Conservation (phyloP, 129 eudicot genomes). For the Deinandra increscens region DNA sequence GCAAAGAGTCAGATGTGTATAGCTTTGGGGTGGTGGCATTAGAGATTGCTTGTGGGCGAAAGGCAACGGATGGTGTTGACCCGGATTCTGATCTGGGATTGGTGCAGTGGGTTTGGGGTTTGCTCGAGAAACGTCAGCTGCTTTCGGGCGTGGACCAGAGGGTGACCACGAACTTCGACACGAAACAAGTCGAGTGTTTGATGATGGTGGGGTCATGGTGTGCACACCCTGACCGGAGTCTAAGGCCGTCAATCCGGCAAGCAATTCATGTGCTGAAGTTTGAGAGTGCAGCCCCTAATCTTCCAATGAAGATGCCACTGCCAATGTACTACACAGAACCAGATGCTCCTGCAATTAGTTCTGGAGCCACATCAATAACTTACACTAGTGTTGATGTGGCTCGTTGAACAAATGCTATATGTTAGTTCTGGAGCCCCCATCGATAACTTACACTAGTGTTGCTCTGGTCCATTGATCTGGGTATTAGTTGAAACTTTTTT, state of each 20-base stretch:
- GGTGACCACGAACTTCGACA: conserved; percentile 25
- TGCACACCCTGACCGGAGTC: conserved; percentile 48
- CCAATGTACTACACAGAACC: conserved; percentile 30
- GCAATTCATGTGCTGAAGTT: conserved; percentile 57
- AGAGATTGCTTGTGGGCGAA: conserved; percentile 48
- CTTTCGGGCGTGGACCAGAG: conserved; percentile 36
- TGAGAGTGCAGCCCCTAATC: conserved; percentile 43
- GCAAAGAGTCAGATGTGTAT: conserved; percentile 58
- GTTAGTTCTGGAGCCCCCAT: too few species aligned
- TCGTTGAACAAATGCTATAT: conserved; percentile 19
- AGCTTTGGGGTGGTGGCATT: conserved; percentile 59
- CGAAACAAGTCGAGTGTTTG: conserved; percentile 43
- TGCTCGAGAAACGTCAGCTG: conserved; percentile 42
- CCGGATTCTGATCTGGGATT: conserved; percentile 32
- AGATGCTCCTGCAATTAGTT: conserved; percentile 19
- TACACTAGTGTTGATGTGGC: conserved; percentile 33
- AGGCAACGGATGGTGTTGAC: conserved; percentile 19
- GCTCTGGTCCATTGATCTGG: too few species aligned
- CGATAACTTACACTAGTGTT: too few species aligned
- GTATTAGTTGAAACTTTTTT: too few species aligned
- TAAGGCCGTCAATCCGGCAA: conserved; percentile 54
- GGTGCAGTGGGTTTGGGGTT: conserved; percentile 51
- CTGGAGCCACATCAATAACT: conserved; percentile 35
- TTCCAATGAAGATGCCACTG: conserved; percentile 46
- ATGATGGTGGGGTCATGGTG: conserved; percentile 59